Base-by-base conservation (phyloP, 768 basidiomycete genomes). In the Lepiota brunneoincarnata region DNA sequence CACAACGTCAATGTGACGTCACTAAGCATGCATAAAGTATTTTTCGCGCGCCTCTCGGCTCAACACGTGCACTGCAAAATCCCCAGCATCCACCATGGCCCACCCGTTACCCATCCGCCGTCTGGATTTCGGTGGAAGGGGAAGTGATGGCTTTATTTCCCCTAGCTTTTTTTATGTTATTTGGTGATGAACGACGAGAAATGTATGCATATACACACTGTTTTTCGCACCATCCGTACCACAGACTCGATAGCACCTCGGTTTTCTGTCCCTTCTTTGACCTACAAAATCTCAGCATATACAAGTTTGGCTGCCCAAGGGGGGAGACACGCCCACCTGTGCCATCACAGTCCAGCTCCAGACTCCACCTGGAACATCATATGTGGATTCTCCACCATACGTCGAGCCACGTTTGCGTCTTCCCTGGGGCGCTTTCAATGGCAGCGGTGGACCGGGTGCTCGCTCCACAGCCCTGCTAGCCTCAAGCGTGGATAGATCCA, bases 221-320 rank as follows among this genome's bases (percentile, higher is more conserved):
- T 76, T 71, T 87, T 91, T 58, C 89, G 75, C 23, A 90, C 79
- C 11, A 81, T 66, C 45, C 88, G 77, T 40, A 89, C 80, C 36
- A 91, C 82, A 6, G 84, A 82, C 63, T 91, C 88, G 51, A 93
- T 84, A 1, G 84, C 81, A 5, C 90, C 91, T 61, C 85, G 78
- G 51, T 79, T 83, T 72, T 93, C 90, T 6, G 88, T 88, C 7
- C 91, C 91, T 60, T 91, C 87, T 65, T 91, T 93, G 46, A 93
- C 89, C 87, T 89, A 53, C 45, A 17, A 51, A 44, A 18, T 38
- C 38, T 56, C 56, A 49, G 51, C 57, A 21, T 7, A 15, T 41
- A 5, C 17, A n/a, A n/a, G n/a, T n/a, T n/a, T n/a, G n/a, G n/a
- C 49, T 21, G 34, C 18, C 20, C 28, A 56, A 6, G 26, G 14